Conservation (phyloP, 2,329 filamentous ascomycete species). For the Xylariaceae sp. region DNA sequence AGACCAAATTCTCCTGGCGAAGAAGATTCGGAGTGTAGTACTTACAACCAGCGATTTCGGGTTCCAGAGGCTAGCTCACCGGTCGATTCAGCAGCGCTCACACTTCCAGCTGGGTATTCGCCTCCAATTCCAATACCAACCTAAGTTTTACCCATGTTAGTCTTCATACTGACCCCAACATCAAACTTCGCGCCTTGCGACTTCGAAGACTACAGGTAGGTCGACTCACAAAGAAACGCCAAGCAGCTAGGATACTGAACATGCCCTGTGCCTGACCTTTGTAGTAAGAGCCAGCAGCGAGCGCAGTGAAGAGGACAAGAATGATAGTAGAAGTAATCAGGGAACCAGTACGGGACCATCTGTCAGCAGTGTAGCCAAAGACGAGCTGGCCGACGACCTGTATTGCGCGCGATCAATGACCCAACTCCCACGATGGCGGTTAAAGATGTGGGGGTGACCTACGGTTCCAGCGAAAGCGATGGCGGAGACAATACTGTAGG, state of each 20-base stretch:
- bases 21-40: no score
- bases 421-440: neutral
- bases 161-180: neutral
- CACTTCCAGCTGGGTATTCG: conserved; percentile 79
- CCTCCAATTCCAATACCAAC: conserved; percentile 75
- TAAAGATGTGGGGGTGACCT: conserved; percentile 8
- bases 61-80: conserved; percentile 76
- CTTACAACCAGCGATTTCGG: conserved; percentile 91
- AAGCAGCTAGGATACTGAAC: conserved; percentile 74
- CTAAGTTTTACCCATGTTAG: conserved; percentile 17
- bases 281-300: conserved; percentile 73
- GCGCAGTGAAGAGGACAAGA: conserved; percentile 77
- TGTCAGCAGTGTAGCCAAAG: conserved; percentile 78
- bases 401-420: conserved; percentile 1
- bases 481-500: conserved; percentile 70
- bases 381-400: conserved; percentile 70
- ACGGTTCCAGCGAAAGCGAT: conserved; percentile 80
- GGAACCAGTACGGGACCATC: conserved; percentile 79
- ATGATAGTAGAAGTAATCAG: conserved; percentile 78
- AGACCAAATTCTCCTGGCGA: no score
- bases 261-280: conserved; percentile 65
- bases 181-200: no score
- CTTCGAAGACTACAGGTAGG: no score
- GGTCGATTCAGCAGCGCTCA: conserved; percentile 78
- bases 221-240: conserved; percentile 71